Conservation (phyloP, 305 asterid genomes). For the Nicotiana rustica region DNA sequence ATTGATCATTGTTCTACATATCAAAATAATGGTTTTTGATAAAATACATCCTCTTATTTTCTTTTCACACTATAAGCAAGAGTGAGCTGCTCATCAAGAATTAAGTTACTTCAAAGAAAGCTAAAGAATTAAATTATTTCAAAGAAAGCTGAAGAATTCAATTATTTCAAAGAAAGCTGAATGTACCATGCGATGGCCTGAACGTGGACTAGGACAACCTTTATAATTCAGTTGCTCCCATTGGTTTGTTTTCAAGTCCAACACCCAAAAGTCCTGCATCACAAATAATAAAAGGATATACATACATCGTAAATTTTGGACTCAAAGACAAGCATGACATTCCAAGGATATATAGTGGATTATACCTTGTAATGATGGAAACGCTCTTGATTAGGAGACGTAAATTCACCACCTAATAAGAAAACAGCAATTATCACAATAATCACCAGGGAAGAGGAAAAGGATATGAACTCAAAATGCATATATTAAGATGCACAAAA, state of each 20-base stretch:
- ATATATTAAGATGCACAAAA: slow-evolving; percentile 22
- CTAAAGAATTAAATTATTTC: not conserved
- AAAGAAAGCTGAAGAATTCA: not conserved
- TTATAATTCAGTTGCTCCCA: slow-evolving; percentile 98
- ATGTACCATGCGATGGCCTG: slow-evolving; percentile 96
- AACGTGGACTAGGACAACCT: slow-evolving; percentile 98
- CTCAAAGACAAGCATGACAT: not conserved
- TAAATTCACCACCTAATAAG: slow-evolving; percentile 92
- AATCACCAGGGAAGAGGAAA: not conserved
- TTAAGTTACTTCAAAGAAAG: not conserved
- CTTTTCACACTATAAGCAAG: slow-evolving; percentile 27
- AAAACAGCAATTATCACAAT: slow-evolving; percentile 28
- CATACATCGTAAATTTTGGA: not conserved
- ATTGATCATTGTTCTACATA: not conserved
- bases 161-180: not conserved
- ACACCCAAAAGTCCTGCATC: slow-evolving; percentile 88
- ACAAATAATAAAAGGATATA: slow-evolving; percentile 36
- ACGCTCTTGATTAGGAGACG: slow-evolving; percentile 98
- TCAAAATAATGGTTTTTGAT: not conserved
- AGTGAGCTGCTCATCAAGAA: slow-evolving; percentile 16
- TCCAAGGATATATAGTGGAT: not conserved
- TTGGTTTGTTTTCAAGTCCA: slow-evolving; percentile 95
- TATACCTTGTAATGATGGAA: slow-evolving; percentile 98
- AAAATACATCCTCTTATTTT: not conserved
- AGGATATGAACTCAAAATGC: slow-evolving; percentile 3